These are phyloP conservation scores for Plasmodium billcollinsi DNA, from an alignment of 169 alveolate genomes.

Conservation along the genomic window DNA sequence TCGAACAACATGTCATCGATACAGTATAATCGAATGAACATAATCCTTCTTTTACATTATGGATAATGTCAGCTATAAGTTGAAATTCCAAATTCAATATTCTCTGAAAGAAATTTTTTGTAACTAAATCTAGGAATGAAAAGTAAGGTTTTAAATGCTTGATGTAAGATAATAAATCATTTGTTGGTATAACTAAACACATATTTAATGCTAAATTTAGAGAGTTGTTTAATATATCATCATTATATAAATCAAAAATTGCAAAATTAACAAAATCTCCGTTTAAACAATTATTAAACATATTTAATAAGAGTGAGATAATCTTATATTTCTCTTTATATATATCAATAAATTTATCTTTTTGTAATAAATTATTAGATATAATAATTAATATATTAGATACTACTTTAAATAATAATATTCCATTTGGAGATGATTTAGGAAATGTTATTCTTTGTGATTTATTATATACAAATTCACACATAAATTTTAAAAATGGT, in stretches of 20 bases:
- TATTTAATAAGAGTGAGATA: conserved; percentile 89
- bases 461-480: conserved; percentile 89
- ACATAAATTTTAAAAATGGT: conserved; percentile 93
- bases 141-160: conserved; percentile 90
- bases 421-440: conserved; percentile 94
- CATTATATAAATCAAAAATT: conserved; percentile 94
- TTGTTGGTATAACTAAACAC: conserved; percentile 92
- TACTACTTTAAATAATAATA: conserved; percentile 91
- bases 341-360: conserved; percentile 87
- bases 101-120: conserved; percentile 89
- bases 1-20: conserved; percentile 82
- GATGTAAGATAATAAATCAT: conserved; percentile 88
- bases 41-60: conserved; percentile 84
- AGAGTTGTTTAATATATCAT: conserved; percentile 91
- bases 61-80: conserved; percentile 80
- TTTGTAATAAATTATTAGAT: conserved; percentile 83
- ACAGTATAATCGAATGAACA: conserved; percentile 84
- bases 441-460: conserved; percentile 94
- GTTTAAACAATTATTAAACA: conserved; percentile 92
- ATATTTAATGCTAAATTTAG: conserved; percentile 91
- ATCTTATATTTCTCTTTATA: conserved; percentile 94
- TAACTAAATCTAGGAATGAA: conserved; percentile 91
- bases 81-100: conserved; percentile 78
- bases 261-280: conserved; percentile 95
- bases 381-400: conserved; percentile 88